phyloP scores from a whole-genome alignment of 2,329 filamentous ascomycete genomes.

The Venturia aucupariae region DNA sequence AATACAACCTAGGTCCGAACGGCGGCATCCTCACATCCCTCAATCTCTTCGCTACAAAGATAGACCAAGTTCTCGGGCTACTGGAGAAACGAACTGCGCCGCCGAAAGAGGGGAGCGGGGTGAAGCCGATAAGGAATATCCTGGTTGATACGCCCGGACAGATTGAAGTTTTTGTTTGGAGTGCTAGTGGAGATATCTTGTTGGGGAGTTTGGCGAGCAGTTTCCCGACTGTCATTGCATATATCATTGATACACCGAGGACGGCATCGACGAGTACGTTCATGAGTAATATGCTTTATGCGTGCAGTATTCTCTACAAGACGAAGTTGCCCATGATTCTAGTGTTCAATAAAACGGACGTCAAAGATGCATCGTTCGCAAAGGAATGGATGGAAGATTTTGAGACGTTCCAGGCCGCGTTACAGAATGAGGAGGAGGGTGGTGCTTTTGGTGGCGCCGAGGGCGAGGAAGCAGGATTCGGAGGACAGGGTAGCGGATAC shows the following conservation, averaged over 20 bases:
- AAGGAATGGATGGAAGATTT: constrained; percentile 99
- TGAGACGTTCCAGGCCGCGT: constrained; percentile 82
- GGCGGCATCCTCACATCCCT: constrained; percentile 91
- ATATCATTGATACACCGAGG: constrained; percentile 92
- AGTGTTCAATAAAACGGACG: constrained; percentile 98
- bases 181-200: constrained; percentile 85
- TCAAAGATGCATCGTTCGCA: constrained; percentile 81
- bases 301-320: constrained; percentile 97
- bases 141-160: constrained; percentile 93
- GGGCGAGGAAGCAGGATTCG: constrained; percentile 44
- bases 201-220: constrained; percentile 86
- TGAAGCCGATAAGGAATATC: constrained; percentile 55
- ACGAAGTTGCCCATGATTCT: constrained; percentile 97
- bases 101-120: not conserved
- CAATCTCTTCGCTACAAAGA: constrained; percentile 95
- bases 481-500: constrained; percentile 71
- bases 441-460: constrained; percentile 69
- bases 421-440: constrained; percentile 68
- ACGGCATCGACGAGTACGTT: constrained; percentile 91
- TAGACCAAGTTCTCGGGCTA: constrained; percentile 84
- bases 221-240: constrained; percentile 94
- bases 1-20: constrained; percentile 95
- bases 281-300: constrained; percentile 99
- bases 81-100: constrained; percentile 79
- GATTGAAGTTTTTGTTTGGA: constrained; percentile 99